Conservation (phyloP, 2,329 filamentous ascomycete genomes). For the Teratosphaeria pseudoeucalypti region DNA sequence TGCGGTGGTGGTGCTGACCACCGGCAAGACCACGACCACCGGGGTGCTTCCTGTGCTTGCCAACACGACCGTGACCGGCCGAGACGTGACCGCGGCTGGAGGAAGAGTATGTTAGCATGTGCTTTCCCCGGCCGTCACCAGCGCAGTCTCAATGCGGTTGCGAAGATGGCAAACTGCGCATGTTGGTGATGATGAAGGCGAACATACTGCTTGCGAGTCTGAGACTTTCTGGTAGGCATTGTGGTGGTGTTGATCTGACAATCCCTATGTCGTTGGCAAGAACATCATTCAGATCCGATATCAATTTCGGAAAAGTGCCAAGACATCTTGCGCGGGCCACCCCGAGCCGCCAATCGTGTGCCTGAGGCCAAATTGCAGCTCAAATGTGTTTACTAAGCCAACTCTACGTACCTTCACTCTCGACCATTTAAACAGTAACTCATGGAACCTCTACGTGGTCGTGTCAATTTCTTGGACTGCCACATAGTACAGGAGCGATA, state of each 20-base stretch:
- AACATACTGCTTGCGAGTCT: conserved; percentile 70
- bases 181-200: neutral
- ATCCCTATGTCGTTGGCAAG: conserved; percentile 1
- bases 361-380: too few species aligned
- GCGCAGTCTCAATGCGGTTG: neutral
- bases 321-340: too few species aligned
- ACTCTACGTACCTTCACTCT: too few species aligned
- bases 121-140: neutral
- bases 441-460: too few species aligned
- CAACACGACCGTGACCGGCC: conserved; percentile 94
- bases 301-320: neutral
- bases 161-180: neutral
- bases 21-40: conserved; percentile 80
- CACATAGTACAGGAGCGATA: too few species aligned
- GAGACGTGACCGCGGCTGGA: conserved; percentile 90
- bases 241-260: conserved; percentile 29
- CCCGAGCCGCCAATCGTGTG: too few species aligned
- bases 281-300: neutral
- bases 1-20: conserved; percentile 98
- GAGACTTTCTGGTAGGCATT: conserved; percentile 65
- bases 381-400: too few species aligned
- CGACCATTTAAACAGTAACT: too few species aligned
- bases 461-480: too few species aligned
- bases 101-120: conserved; percentile 10
- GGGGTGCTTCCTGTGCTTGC: conserved; percentile 92